Evolutionary conservation across 176 grass and related monocot species (phyloP).

Genomic region (Themeda triandra): DNA sequence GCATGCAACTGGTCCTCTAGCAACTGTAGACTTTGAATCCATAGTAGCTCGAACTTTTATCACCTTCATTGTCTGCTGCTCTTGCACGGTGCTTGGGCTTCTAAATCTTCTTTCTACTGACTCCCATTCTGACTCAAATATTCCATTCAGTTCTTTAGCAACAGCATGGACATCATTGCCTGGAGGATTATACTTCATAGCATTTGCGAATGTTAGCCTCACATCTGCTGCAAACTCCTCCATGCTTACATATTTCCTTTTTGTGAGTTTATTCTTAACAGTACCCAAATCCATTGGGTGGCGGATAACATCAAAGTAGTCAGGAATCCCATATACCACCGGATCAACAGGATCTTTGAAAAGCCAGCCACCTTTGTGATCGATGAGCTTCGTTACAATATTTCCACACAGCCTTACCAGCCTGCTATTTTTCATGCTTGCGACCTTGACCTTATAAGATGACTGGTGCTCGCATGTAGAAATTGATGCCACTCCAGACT

Average conservation of each 20-base stretch:
- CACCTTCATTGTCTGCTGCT: constrained; percentile 15
- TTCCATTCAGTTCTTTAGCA: constrained; percentile 58
- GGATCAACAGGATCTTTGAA: constrained; percentile 85
- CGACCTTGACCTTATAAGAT: constrained; percentile 29
- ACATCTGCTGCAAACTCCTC: constrained; percentile 76
- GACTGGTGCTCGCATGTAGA: constrained; percentile 23
- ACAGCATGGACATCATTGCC: constrained; percentile 61
- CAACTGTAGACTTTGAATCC: constrained; percentile 4
- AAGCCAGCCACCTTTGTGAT: constrained; percentile 59
- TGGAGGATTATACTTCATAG: constrained; percentile 86
- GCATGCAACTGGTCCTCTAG: background rate
- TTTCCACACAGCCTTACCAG: constrained; percentile 46
- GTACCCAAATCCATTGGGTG: constrained; percentile 89
- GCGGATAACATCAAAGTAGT: constrained; percentile 78
- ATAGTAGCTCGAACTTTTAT: constrained; percentile 18
- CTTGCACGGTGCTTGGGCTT: constrained; percentile 15
- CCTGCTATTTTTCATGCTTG: constrained; percentile 49
- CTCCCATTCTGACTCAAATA: constrained; percentile 67
- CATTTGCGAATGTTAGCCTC: constrained; percentile 82
- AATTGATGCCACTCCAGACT: constrained; percentile 34
- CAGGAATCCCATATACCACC: constrained; percentile 50
- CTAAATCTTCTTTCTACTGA: constrained; percentile 55
- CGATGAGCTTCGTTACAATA: constrained; percentile 61
- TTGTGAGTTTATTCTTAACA: constrained; percentile 63
- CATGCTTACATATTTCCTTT: constrained; percentile 41